Percentiles rank a stretch among this genome's conserved stretches.
phyloP scores from a whole-genome alignment of 2,329 filamentous ascomycete genomes.

The Neonectria ditissima region DNA sequence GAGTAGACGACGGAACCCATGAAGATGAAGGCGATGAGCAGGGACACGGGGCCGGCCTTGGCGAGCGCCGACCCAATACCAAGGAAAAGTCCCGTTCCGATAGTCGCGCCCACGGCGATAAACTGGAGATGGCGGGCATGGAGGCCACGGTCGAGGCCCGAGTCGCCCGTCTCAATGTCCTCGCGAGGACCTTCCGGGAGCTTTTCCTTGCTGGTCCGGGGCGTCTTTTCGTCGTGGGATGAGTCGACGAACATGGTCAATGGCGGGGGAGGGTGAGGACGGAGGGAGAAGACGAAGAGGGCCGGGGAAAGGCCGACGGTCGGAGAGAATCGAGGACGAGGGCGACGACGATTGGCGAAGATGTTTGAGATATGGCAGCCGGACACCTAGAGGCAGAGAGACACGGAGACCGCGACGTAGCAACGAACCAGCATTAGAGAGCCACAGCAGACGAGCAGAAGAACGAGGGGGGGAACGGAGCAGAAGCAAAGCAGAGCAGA shows the following conservation, averaged over 20 bases:
- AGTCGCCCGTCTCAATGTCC: slow-evolving; percentile 54
- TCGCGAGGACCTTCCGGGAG: slow-evolving; percentile 29
- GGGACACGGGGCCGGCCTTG: slow-evolving; percentile 73
- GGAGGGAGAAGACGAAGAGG: slow-evolving; percentile 5
- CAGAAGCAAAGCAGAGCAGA: slow-evolving; percentile 7
- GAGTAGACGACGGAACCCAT: slow-evolving; percentile 80
- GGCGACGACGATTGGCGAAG: not conserved
- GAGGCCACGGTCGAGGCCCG: slow-evolving; percentile 53
- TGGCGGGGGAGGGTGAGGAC: not conserved
- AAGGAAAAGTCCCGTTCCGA: slow-evolving; percentile 80
- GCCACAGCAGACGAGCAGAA: slow-evolving; percentile 1
- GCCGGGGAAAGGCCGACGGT: not conserved
- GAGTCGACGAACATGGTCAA: slow-evolving; percentile 38
- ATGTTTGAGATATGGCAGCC: not conserved
- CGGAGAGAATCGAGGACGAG: not conserved
- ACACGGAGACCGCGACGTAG: slow-evolving; percentile 5
- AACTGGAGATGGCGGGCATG: slow-evolving; percentile 60
- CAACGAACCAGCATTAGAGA: not conserved
- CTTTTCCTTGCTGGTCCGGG: slow-evolving; percentile 45
- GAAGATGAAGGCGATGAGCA: slow-evolving; percentile 76
- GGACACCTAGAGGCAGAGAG: not conserved
- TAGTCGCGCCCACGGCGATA: slow-evolving; percentile 69
- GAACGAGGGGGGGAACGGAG: slow-evolving; percentile 7
- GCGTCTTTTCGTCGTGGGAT: slow-evolving; percentile 46
- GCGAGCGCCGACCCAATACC: slow-evolving; percentile 73